Percentiles rank a stretch among this genome's conserved stretches.
phyloP scores from a whole-genome alignment of 176 grass and related monocot species.

The Eleusine indica region DNA sequence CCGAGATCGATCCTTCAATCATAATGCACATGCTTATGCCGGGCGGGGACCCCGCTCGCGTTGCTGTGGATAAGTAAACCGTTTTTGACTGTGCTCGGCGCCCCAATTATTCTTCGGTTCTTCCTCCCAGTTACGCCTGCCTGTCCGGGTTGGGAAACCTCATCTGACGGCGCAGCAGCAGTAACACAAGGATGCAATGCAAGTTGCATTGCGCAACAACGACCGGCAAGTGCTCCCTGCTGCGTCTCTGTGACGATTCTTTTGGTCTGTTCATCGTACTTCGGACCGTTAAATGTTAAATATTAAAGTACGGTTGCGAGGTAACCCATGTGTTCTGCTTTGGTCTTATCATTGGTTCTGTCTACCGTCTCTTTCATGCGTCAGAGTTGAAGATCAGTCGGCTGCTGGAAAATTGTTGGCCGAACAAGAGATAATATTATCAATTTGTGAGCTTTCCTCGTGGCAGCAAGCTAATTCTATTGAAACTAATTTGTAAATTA shows the following conservation, averaged over 20 bases:
- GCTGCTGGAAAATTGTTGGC: not conserved
- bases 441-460: not conserved
- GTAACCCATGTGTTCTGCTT: conserved; percentile 8
- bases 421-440: not conserved
- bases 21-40: conserved; percentile 1
- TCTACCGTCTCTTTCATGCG: not conserved
- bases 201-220: conserved; percentile 7
- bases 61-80: not conserved
- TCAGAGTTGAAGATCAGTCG: not conserved
- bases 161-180: not conserved
- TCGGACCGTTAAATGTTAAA: conserved; percentile 33
- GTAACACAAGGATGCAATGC: not conserved
- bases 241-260: conserved; percentile 25
- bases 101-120: conserved; percentile 23
- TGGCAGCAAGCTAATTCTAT: not conserved
- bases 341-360: conserved; percentile 28
- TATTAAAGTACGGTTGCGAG: not conserved
- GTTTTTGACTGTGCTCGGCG: conserved; percentile 22
- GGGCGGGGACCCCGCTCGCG: not conserved
- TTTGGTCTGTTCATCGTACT: conserved; percentile 45
- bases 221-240: conserved; percentile 13
- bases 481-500: not conserved
- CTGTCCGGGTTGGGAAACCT: not conserved
- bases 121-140: not conserved
- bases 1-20: conserved; percentile 16